Evolutionary conservation across 1,284 basidiomycete genomes (phyloP).

Genomic region (Fistulinella cinereoalba): DNA sequence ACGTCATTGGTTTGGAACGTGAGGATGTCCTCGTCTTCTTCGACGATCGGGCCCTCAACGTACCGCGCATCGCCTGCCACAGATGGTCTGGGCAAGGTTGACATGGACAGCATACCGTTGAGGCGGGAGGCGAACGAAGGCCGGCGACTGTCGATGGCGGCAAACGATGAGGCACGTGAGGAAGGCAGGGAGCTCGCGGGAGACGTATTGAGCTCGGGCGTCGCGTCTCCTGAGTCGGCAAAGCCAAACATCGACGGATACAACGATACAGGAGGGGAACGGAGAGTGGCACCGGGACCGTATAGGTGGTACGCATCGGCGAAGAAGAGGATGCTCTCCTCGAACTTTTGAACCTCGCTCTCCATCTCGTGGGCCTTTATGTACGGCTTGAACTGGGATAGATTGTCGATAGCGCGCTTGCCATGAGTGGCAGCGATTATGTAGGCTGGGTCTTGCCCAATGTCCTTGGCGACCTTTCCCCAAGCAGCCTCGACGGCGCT

Average conservation of each 20-base stretch:
- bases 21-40: slow-evolving; percentile 37
- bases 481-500: slow-evolving; percentile 77
- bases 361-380: slow-evolving; percentile 65
- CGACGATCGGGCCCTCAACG: slow-evolving; percentile 40
- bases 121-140: slow-evolving; percentile 52
- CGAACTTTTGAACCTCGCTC: slow-evolving; percentile 63
- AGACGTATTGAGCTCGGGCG: slow-evolving; percentile 37
- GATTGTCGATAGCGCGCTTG: slow-evolving; percentile 68
- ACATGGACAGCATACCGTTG: slow-evolving; percentile 46
- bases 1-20: slow-evolving; percentile 29
- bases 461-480: slow-evolving; percentile 70
- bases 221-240: slow-evolving; percentile 38
- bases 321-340: slow-evolving; percentile 68
- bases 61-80: slow-evolving; percentile 35
- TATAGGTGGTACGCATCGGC: slow-evolving; percentile 61
- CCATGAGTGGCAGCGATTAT: slow-evolving; percentile 76
- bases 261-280: slow-evolving; percentile 27
- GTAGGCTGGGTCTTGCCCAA: slow-evolving; percentile 61
- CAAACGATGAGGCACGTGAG: slow-evolving; percentile 44
- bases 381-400: slow-evolving; percentile 55
- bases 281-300: slow-evolving; percentile 38
- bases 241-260: slow-evolving; percentile 26
- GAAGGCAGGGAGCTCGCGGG: slow-evolving; percentile 37
- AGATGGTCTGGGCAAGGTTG: slow-evolving; percentile 38
- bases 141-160: slow-evolving; percentile 37